Percentiles rank a stretch among this genome's conserved stretches.
phyloP scores from a whole-genome alignment of 2,329 filamentous ascomycete species.

The Lachnellula subtilissima region DNA sequence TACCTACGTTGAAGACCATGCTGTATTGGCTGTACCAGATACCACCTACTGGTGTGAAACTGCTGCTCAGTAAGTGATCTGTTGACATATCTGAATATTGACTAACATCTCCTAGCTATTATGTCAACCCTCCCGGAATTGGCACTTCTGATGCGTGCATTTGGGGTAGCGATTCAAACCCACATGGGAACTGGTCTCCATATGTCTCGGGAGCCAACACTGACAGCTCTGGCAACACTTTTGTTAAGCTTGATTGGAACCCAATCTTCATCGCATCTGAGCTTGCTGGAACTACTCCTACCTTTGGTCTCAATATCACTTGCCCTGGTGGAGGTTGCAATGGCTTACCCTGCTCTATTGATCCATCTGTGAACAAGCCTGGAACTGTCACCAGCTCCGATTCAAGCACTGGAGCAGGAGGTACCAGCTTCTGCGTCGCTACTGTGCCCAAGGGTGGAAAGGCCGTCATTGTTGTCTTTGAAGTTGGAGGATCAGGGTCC shows the following conservation, averaged over 20 bases:
- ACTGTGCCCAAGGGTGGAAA: constrained; percentile 63
- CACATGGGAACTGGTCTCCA: constrained; percentile 71
- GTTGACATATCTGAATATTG: constrained; percentile 3
- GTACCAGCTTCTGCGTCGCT: constrained; percentile 69
- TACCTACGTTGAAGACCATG: constrained; percentile 54
- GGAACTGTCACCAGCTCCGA: constrained; percentile 55
- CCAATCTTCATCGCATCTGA: constrained; percentile 60
- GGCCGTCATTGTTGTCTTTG: constrained; percentile 63
- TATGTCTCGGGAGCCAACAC: constrained; percentile 75
- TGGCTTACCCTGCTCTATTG: constrained; percentile 69
- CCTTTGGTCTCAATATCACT: constrained; percentile 65
- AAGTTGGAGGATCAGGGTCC: constrained; percentile 27
- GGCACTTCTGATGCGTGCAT: constrained; percentile 56
- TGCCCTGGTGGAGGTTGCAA: constrained; percentile 63
- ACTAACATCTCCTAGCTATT: constrained; percentile 50
- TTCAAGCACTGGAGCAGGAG: constrained; percentile 57
- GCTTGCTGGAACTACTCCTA: constrained; percentile 53
- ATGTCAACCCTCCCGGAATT: constrained; percentile 71
- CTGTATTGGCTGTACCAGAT: constrained; percentile 66
- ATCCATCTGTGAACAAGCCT: constrained; percentile 51
- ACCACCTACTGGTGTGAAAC: constrained; percentile 66
- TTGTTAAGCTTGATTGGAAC: constrained; percentile 72
- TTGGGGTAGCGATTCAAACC: constrained; percentile 61
- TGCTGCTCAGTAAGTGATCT: constrained; percentile 62
- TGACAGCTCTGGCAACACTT: constrained; percentile 59